Base-by-base conservation (phyloP, 164 flowering plant genomes). In the Tetrastigma voinierianum region DNA sequence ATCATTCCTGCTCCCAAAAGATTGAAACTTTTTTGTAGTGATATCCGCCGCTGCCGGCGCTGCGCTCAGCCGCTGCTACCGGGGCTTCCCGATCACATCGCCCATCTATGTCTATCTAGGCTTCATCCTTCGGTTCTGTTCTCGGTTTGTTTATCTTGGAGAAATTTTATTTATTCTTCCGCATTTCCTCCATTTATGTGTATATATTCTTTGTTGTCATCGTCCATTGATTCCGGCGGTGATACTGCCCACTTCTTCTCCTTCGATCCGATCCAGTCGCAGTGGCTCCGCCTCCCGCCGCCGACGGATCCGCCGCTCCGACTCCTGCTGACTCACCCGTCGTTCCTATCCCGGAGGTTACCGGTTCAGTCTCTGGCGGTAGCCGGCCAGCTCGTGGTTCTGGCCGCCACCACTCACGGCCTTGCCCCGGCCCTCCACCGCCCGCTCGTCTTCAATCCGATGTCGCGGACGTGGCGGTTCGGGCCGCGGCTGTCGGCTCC, bases 71-170 rank as follows among this genome's bases (percentile, higher is more conserved):
- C 78, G 12, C 73, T 86, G 2, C 61, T 88, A 9, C 88, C 90
- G 0, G 93, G 93, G 0, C 80, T 92, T 25, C 93, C 94, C 0
- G 89, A 90, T 67, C 79, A 88, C 74, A 66, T 90, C 15, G 82
- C 94, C 14, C 83, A 83, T 3, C 55, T 82, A 57, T 82, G 85
- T 74, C 89, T 92, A 51, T 72, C 80, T 17, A 78, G 15, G 0
- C 72, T 90, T 17, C 79, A 69, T 4, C 89, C 96, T 1, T 59
- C 83, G 1, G 57, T 77, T 7, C 83, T 90, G 57, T 81, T 54
- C 86, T 69, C 85, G 24, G 86, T 90, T 14, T 83, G 83, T 77
- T 77, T 45, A 52, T 78, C 91, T 1, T 93, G 98, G 95, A 85
- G 95, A 1, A 76, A 77, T 32, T 79, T 87, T 43, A 44, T 90